Evolutionary conservation across 2,329 filamentous ascomycete species (phyloP).

Genomic region (Penicillium freii): DNA sequence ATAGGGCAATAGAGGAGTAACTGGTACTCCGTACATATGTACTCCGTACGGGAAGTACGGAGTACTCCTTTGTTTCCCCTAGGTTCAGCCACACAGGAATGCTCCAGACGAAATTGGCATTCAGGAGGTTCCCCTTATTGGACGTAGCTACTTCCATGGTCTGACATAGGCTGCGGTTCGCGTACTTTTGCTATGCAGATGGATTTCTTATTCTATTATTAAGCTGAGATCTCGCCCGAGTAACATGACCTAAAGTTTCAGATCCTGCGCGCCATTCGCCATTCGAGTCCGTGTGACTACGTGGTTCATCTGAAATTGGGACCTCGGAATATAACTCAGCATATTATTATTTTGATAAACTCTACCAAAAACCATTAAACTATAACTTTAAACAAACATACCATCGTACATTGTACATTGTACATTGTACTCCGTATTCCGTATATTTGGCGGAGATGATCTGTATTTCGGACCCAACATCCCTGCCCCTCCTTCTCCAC

Average conservation of each 20-base stretch:
- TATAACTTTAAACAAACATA: neutral
- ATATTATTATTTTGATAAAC: neutral
- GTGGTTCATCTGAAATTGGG: neutral
- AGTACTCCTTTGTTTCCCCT: neutral
- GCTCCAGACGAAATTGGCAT: conserved; percentile 10
- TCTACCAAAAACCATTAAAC: neutral
- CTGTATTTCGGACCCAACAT: conserved; percentile 16
- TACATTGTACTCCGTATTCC: neutral
- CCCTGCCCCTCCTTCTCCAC: conserved; percentile 33
- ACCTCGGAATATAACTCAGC: neutral
- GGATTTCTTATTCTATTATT: neutral
- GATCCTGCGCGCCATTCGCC: conserved; percentile 5
- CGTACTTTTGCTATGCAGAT: neutral
- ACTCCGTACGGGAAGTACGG: neutral
- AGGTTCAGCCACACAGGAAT: conserved; percentile 4
- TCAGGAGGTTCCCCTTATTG: conserved; percentile 14
- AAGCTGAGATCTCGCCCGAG: conserved; percentile 7
- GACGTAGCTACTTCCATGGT: conserved; percentile 7
- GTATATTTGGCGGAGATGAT: conserved; percentile 1
- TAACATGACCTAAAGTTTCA: conserved; percentile 5
- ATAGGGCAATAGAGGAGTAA: neutral
- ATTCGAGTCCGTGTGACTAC: conserved; percentile 1
- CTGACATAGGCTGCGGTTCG: conserved; percentile 5
- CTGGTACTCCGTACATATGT: neutral
- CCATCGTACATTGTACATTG: no score